Percentiles rank a stretch among this genome's conserved stretches.
These are phyloP conservation scores for Babesia sp. DNA, from an alignment of 169 alveolate genomes.

Conservation along the genomic window DNA sequence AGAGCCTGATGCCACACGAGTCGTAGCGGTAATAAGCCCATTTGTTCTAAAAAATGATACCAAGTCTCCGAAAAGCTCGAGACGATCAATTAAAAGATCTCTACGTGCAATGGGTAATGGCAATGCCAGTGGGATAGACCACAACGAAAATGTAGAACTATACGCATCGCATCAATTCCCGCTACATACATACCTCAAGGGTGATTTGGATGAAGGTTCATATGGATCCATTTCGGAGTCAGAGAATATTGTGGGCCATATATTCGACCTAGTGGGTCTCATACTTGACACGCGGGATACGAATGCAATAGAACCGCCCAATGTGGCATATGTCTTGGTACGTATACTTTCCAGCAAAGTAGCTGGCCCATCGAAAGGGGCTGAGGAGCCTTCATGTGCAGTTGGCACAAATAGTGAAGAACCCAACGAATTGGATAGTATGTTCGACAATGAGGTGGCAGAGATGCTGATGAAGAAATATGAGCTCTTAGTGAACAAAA, in stretches of 20 bases:
- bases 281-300: not conserved
- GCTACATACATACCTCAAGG: constrained; percentile 4
- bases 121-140: not conserved
- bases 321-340: not conserved
- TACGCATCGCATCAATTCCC: constrained; percentile 16
- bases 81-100: constrained; percentile 4
- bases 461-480: constrained; percentile 10
- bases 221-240: not conserved
- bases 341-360: not conserved
- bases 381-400: not conserved
- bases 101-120: not conserved
- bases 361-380: not conserved
- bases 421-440: not conserved
- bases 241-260: not conserved
- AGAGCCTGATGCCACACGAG: not conserved
- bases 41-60: not conserved
- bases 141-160: not conserved
- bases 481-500: constrained; percentile 31
- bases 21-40: constrained; percentile 28
- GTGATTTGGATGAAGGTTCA: not conserved
- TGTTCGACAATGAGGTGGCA: constrained; percentile 17
- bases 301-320: not conserved
- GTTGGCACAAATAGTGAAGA: not conserved
- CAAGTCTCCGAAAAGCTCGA: not conserved
- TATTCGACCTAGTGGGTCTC: constrained; percentile 14